Evolutionary conservation across 495 filamentous ascomycete genomes (phyloP), one percentile per base, ranked within the genome.

Genomic region (Trichoderma orchidacearum): DNA sequence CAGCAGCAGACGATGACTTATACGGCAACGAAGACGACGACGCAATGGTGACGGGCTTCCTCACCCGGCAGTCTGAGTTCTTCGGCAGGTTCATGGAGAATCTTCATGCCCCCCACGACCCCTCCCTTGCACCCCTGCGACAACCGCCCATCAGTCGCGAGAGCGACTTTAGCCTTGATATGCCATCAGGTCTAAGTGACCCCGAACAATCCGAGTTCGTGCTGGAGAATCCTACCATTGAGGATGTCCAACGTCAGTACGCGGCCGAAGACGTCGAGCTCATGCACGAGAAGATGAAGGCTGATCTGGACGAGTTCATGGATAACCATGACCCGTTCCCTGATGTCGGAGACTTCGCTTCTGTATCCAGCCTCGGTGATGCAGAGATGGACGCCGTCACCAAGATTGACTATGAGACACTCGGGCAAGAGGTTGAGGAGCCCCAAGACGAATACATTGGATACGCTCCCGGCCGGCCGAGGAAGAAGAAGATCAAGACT

Each of bases 11-110:
- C 64, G 87, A 89, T 63, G 75, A 68, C 64, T 83, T 77, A 67
- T 85, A 68, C 60, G 69, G 55, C 65, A 70, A 69, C 45, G 72
- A 64, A 66, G 73, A 70, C 15, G 79, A 82, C 29, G 68, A 72
- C 15, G 80, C 71, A 2, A 72, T 74, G 8, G 80, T 82, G 31
- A 68, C 71, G 3, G 70, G 69, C 0, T 72, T 73, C 59, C 73
- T 76, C 25, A 70, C 70, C 32, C 55, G 32, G n/a, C 32, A 35
- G 32, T 35, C 32, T 35, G 32, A 35, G 8, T 35, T 35, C 32
- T n/a, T n/a, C n/a, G n/a, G n/a, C n/a, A n/a, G n/a, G n/a, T n/a
- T n/a, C n/a, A n/a, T n/a, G n/a, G n/a, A n/a, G n/a, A n/a, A n/a
- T n/a, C n/a, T n/a, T n/a, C n/a, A n/a, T n/a, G n/a, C n/a, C n/a